Evolutionary conservation across 2,329 filamentous ascomycete genomes (phyloP).

Genomic region (Gliomastix tumulicola): DNA sequence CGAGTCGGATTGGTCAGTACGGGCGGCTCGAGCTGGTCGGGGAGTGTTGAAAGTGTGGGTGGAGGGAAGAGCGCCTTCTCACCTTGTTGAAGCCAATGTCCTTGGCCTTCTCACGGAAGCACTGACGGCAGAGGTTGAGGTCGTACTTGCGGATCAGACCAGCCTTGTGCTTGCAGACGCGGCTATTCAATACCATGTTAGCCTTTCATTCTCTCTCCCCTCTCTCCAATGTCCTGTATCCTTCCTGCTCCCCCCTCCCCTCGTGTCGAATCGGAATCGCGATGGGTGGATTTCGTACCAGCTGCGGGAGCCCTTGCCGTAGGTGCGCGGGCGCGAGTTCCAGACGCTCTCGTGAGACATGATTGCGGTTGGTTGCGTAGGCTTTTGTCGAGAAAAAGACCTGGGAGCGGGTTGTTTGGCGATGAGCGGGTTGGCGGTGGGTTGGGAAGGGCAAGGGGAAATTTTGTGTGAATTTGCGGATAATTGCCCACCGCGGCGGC

Average conservation of each 20-base stretch:
- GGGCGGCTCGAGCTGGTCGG: not conserved
- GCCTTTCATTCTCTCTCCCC: no score
- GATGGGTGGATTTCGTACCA: slow-evolving; percentile 60
- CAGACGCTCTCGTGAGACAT: slow-evolving; percentile 90
- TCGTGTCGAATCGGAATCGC: not conserved
- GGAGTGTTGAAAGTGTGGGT: not conserved
- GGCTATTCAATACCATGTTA: slow-evolving; percentile 36
- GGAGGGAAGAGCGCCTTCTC: slow-evolving; percentile 18
- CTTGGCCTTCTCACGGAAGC: slow-evolving; percentile 68
- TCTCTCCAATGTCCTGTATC: slow-evolving; percentile 1
- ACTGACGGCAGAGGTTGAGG: slow-evolving; percentile 79
- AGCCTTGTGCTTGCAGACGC: slow-evolving; percentile 81
- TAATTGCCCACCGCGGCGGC: slow-evolving; percentile 18
- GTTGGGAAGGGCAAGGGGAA: slow-evolving; percentile 24
- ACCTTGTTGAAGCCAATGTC: slow-evolving; percentile 72
- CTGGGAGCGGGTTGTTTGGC: no score
- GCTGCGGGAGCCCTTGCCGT: slow-evolving; percentile 91
- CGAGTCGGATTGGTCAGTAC: not conserved
- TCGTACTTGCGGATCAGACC: slow-evolving; percentile 99
- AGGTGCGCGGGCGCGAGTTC: slow-evolving; percentile 95
- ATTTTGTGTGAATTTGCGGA: slow-evolving; percentile 30
- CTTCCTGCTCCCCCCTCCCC: not conserved
- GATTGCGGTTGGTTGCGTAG: slow-evolving; percentile 30
- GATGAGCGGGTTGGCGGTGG: slow-evolving; percentile 18
- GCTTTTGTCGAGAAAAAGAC: slow-evolving; percentile 18